Percentiles rank a stretch among this genome's conserved stretches.
Conservation (phyloP, 2,329 filamentous ascomycete species). For the Claviceps lovelessii region DNA sequence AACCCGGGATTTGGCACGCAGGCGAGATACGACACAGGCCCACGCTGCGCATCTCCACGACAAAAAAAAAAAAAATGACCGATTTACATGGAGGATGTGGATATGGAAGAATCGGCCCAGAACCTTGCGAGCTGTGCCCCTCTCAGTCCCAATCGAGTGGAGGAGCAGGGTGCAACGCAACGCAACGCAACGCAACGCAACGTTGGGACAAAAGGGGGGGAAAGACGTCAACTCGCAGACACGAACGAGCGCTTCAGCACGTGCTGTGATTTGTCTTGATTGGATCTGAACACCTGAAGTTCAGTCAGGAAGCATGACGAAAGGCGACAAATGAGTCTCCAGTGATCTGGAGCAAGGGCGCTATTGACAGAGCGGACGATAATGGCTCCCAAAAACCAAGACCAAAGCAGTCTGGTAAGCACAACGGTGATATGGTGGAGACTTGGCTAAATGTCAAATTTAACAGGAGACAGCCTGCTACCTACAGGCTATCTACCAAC, state of each 20-base stretch:
- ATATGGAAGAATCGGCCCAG: background rate
- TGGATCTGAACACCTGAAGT: background rate
- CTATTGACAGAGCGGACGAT: background rate
- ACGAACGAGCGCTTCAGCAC: background rate
- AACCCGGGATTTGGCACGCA: background rate
- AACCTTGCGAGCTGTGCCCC: background rate
- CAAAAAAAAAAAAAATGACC: background rate
- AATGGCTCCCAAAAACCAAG: background rate
- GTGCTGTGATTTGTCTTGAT: background rate
- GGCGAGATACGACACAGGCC: background rate
- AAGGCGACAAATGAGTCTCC: background rate
- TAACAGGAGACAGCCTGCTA: background rate
- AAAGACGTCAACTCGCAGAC: background rate
- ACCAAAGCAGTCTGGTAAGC: background rate
- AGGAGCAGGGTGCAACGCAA: background rate
- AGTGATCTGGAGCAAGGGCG: background rate
- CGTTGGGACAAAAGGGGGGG: background rate
- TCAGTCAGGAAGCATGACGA: background rate
- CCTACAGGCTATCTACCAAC: background rate
- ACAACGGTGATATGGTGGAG: background rate
- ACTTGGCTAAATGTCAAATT: background rate
- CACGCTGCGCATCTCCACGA: background rate
- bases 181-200: too few relatives aligned
- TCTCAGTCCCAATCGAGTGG: background rate
- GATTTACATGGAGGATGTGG: slow-evolving; percentile 1